These are phyloP conservation scores for Halocafeteria seosinensis DNA, from an alignment of 108 stramenopile species.

Conservation along the genomic window DNA sequence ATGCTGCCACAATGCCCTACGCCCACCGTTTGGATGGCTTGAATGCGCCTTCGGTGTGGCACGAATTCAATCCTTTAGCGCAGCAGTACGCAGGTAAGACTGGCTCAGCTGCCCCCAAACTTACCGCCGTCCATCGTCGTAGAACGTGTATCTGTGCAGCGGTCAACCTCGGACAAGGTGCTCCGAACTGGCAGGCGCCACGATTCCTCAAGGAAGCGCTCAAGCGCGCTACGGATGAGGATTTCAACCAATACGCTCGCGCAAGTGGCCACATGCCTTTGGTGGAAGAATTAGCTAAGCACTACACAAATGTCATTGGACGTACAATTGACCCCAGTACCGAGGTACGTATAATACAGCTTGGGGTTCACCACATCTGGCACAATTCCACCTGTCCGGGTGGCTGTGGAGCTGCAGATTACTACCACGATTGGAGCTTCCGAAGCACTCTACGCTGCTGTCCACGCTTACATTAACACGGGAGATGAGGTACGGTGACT, in stretches of 20 bases:
- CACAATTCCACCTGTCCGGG: not conserved
- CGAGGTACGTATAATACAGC: slow-evolving; percentile 17
- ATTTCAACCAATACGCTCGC: slow-evolving; percentile 69
- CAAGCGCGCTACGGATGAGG: not conserved
- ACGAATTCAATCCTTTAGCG: too few relatives aligned
- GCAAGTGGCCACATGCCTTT: slow-evolving; percentile 78
- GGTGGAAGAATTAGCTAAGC: slow-evolving; percentile 56
- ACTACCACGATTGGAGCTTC: slow-evolving; percentile 83
- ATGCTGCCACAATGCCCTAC: too few relatives aligned
- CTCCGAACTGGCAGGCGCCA: not conserved
- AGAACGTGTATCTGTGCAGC: too few relatives aligned
- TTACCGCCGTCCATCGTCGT: too few relatives aligned
- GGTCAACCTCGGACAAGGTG: slow-evolving; percentile 3
- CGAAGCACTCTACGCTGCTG: slow-evolving; percentile 61
- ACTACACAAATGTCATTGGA: slow-evolving; percentile 64
- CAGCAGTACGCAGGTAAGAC: too few relatives aligned
- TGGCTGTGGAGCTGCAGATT: slow-evolving; percentile 40
- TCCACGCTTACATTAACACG: slow-evolving; percentile 56
- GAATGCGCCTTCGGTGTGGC: too few relatives aligned
- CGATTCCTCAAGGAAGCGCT: not conserved
- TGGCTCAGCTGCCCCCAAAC: too few relatives aligned
- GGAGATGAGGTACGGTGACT: slow-evolving; percentile 94
- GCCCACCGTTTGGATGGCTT: too few relatives aligned
- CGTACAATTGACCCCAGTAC: slow-evolving; percentile 42
- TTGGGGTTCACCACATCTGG: not conserved